A percentile compares a stretch with the other conserved stretches of the same genome.
Evolutionary conservation across 129 eudicot genomes (phyloP).

Genomic region (Cynara cardunculus): DNA sequence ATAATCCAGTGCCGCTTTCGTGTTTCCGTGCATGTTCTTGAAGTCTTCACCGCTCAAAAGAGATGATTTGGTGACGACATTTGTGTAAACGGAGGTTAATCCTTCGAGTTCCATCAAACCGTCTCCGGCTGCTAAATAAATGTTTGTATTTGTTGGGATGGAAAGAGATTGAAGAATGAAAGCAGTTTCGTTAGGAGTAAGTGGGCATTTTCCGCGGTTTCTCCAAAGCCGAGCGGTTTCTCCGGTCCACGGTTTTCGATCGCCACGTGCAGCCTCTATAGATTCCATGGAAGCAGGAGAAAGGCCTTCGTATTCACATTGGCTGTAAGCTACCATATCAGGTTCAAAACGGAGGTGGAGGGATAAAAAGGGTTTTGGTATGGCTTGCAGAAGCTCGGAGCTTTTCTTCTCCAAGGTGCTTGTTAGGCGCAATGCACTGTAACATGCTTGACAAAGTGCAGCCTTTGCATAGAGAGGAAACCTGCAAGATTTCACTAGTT

Average conservation of each 20-base stretch:
- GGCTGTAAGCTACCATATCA: slow-evolving; percentile 99
- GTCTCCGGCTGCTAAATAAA: slow-evolving; percentile 96
- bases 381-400: slow-evolving; percentile 69
- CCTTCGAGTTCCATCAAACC: slow-evolving; percentile 89
- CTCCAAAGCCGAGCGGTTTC: slow-evolving; percentile 87
- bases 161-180: slow-evolving; percentile 70
- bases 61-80: slow-evolving; percentile 62
- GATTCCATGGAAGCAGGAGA: slow-evolving; percentile 64
- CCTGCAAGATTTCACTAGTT: slow-evolving; percentile 38
- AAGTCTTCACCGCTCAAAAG: slow-evolving; percentile 66
- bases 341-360: slow-evolving; percentile 99
- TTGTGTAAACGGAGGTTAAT: slow-evolving; percentile 61
- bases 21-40: slow-evolving; percentile 87
- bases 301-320: slow-evolving; percentile 70
- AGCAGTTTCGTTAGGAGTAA: slow-evolving; percentile 88
- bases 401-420: slow-evolving; percentile 63
- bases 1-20: slow-evolving; percentile 95
- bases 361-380: slow-evolving; percentile 92
- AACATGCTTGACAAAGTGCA: slow-evolving; percentile 96
- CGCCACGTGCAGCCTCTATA: slow-evolving; percentile 74
- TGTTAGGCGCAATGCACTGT: slow-evolving; percentile 74
- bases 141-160: slow-evolving; percentile 69
- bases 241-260: slow-evolving; percentile 88
- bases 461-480: slow-evolving; percentile 90
- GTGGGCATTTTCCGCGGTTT: slow-evolving; percentile 93